Evolutionary conservation across 768 basidiomycete species (phyloP).

Genomic region (Suillus tomentosus): DNA sequence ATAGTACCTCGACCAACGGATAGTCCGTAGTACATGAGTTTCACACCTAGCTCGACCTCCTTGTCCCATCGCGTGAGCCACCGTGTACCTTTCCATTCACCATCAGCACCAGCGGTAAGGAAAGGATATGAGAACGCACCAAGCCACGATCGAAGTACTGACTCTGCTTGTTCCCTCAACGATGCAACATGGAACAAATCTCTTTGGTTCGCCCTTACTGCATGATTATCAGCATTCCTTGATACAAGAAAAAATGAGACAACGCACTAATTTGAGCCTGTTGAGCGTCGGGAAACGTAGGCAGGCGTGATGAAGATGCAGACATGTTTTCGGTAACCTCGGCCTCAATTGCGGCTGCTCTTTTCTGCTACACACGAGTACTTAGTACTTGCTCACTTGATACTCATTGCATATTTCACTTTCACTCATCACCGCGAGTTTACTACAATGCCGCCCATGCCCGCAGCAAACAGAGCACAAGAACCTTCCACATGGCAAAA

Average conservation of each 20-base stretch:
- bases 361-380: conserved; percentile 8
- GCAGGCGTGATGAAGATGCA: conserved; percentile 25
- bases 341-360: background rate
- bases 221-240: conserved; percentile 17
- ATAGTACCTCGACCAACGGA: conserved; percentile 71
- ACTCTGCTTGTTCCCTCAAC: conserved; percentile 74
- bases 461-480: conserved; percentile 40
- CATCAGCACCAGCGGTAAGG: conserved; percentile 14
- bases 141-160: conserved; percentile 73
- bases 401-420: background rate
- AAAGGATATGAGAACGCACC: conserved; percentile 45
- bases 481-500: conserved; percentile 78
- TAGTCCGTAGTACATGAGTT: conserved; percentile 71
- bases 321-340: conserved; percentile 4
- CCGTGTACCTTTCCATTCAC: conserved; percentile 61
- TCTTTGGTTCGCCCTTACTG: conserved; percentile 85
- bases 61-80: conserved; percentile 81
- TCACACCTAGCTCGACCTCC: conserved; percentile 71
- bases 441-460: conserved; percentile 11
- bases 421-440: background rate
- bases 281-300: conserved; percentile 70
- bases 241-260: background rate
- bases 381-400: background rate
- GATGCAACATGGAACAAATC: conserved; percentile 77
- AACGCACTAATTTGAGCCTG: conserved; percentile 86